Percentiles rank a stretch among this genome's conserved stretches.
These are phyloP conservation scores for Panaeolus cyanescens DNA, from an alignment of 768 basidiomycete species.

Conservation along the genomic window DNA sequence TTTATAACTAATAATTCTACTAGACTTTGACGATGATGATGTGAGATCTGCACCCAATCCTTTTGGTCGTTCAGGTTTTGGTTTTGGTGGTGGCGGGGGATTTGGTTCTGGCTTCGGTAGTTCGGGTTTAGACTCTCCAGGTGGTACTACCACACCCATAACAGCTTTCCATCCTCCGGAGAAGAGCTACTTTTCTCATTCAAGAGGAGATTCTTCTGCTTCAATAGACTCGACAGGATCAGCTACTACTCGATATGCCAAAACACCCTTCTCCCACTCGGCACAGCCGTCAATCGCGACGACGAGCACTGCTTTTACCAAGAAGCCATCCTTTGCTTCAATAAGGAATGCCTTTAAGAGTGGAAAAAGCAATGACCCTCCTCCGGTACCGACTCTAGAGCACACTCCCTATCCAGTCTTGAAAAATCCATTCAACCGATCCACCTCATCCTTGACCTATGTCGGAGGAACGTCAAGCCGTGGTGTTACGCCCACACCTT, in stretches of 20 bases:
- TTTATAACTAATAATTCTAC: slow-evolving; percentile 11
- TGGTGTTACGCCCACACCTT: slow-evolving; percentile 31
- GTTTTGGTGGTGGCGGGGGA: slow-evolving; percentile 36
- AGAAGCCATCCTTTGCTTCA: slow-evolving; percentile 85
- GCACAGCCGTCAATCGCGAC: slow-evolving; percentile 71
- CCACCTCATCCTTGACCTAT: slow-evolving; percentile 72
- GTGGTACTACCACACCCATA: slow-evolving; percentile 41
- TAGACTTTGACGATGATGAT: slow-evolving; percentile 84
- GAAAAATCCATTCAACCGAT: slow-evolving; percentile 83
- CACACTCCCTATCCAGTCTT: slow-evolving; percentile 68
- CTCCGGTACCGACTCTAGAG: slow-evolving; percentile 77
- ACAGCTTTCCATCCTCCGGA: slow-evolving; percentile 53
- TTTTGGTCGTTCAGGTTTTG: slow-evolving; percentile 65
- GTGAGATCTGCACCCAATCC: slow-evolving; percentile 61
- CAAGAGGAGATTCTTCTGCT: slow-evolving; percentile 75
- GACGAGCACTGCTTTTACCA: slow-evolving; percentile 61
- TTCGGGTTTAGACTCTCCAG: slow-evolving; percentile 70
- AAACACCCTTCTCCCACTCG: slow-evolving; percentile 67
- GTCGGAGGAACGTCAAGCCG: slow-evolving; percentile 37
- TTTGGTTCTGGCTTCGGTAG: slow-evolving; percentile 23
- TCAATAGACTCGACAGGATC: slow-evolving; percentile 79
- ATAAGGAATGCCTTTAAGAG: slow-evolving; percentile 87
- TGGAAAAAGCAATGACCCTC: slow-evolving; percentile 61
- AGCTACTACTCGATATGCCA: slow-evolving; percentile 48
- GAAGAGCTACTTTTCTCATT: slow-evolving; percentile 68